Evolutionary conservation across 352 stramenopile species (phyloP).

Genomic region (Phytophthora citricola): DNA sequence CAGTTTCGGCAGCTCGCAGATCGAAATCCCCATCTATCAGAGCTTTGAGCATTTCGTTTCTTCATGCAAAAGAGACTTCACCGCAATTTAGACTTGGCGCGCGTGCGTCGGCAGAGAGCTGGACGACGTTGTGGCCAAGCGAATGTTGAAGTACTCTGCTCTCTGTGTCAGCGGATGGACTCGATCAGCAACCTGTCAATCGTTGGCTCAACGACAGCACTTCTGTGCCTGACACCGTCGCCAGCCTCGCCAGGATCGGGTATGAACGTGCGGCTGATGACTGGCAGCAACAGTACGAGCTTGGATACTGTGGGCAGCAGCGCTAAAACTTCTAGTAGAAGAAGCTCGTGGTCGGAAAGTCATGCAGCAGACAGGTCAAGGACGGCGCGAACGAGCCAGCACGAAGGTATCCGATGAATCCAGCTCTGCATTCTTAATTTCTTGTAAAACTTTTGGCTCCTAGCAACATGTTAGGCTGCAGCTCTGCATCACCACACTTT

Average conservation of each 20-base stretch:
- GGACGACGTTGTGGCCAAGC: constrained; percentile 2
- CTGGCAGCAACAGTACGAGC: background rate
- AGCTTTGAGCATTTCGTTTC: background rate
- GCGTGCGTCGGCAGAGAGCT: constrained; percentile 16
- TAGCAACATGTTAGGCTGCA: constrained; percentile 2
- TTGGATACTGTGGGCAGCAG: too few relatives aligned
- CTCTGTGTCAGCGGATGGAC: constrained; percentile 23
- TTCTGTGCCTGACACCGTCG: background rate
- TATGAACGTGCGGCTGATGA: constrained; percentile 12
- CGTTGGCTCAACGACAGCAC: constrained; percentile 7
- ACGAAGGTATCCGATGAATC: constrained; percentile 4
- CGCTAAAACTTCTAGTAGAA: background rate
- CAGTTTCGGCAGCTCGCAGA: constrained; percentile 12
- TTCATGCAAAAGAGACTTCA: constrained; percentile 5
- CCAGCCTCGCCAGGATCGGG: constrained; percentile 15
- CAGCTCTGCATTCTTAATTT: constrained; percentile 20
- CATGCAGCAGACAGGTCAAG: too few relatives aligned
- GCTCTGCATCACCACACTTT: constrained; percentile 14
- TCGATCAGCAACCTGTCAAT: constrained; percentile 17
- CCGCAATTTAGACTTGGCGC: constrained; percentile 2
- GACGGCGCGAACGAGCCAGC: too few relatives aligned
- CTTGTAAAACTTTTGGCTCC: constrained; percentile 35
- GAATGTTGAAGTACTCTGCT: constrained; percentile 26
- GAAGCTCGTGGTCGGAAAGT: background rate
- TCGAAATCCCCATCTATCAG: constrained; percentile 11